Evolutionary conservation across 495 filamentous ascomycete species (phyloP), one percentile per base, ranked within the genome.

Genomic region (Aspergillus biplanus): DNA sequence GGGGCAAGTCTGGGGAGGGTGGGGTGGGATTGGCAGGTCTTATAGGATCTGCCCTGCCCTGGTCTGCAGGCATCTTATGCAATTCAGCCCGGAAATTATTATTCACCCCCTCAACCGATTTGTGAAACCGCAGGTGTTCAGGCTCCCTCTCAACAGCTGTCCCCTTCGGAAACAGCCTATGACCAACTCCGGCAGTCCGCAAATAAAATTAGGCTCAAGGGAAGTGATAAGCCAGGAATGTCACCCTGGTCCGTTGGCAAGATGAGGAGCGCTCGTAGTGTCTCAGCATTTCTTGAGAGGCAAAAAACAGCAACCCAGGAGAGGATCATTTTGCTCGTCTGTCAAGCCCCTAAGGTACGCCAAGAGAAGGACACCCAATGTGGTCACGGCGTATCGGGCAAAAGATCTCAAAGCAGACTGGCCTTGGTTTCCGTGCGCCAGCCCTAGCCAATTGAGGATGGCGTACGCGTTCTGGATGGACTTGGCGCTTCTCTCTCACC

Each of bases 141-240:
- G 21, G 21, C 54, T 44, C 39, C 11, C 8, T 44, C 39, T 15
- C 8, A 44, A 44, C 39, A 44, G 4, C 11, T 6, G n/a, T 27
- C 11, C 39, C 6, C 4, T 44, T 44, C n/a, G 6, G 4, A 44
- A 13, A 44, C 39, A 13, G 8, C 39, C 39, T 15, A 7, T 44
- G 8, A 11, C 39, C 39, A 44, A 7, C 39, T 27, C 21, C 21
- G 52, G 5, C 21, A 15, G 34, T 12, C 9, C n/a, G 52, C 31
- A 50, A 33, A 46, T 16, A 4, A 35, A 47, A 37, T 56, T 65
- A 65, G 63, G 63, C 63, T 65, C 63, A 65, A 65, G 50, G 63
- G 63, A 60, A 60, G 33, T 48, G 34, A 65, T 54, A 52, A 58
- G 57, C 57, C n/a, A 39, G 57, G 46, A 59, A 58, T 33, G 47